These are phyloP conservation scores for Daldinia caldariorum DNA, from an alignment of 495 filamentous ascomycete genomes.

Conservation along the genomic window DNA sequence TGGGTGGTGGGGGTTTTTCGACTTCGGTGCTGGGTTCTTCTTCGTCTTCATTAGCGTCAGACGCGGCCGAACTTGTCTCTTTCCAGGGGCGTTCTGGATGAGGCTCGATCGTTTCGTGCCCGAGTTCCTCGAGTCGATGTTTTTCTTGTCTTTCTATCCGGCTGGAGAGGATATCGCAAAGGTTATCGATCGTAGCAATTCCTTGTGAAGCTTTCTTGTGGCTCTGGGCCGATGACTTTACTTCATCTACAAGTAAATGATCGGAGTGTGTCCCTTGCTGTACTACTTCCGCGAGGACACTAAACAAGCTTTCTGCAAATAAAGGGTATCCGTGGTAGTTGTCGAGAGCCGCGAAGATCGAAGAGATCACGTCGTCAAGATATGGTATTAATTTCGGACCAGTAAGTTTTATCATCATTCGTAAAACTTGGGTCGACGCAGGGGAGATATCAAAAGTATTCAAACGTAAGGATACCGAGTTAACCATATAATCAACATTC, in stretches of 20 bases:
- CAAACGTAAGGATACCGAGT: slow-evolving; percentile 86
- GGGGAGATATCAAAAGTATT: slow-evolving; percentile 93
- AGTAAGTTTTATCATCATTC: slow-evolving; percentile 93
- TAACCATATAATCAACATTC: slow-evolving; percentile 97
- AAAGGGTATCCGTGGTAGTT: slow-evolving; percentile 92
- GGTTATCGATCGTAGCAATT: slow-evolving; percentile 42
- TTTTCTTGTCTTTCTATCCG: slow-evolving; percentile 54
- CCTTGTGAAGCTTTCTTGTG: slow-evolving; percentile 50
- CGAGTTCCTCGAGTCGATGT: slow-evolving; percentile 45
- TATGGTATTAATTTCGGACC: slow-evolving; percentile 85
- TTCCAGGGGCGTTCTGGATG: slow-evolving; percentile 52
- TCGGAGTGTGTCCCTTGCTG: slow-evolving; percentile 78
- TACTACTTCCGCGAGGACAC: slow-evolving; percentile 80
- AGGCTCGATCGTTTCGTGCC: slow-evolving; percentile 48
- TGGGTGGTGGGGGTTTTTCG: slow-evolving; percentile 58
- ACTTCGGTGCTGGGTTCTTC: slow-evolving; percentile 45
- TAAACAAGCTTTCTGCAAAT: slow-evolving; percentile 86
- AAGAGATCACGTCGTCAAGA: slow-evolving; percentile 87
- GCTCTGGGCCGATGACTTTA: slow-evolving; percentile 44
- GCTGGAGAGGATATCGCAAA: slow-evolving; percentile 44
- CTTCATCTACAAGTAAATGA: slow-evolving; percentile 59
- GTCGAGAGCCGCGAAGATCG: slow-evolving; percentile 90
- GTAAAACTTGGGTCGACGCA: slow-evolving; percentile 86
- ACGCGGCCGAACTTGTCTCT: slow-evolving; percentile 33
- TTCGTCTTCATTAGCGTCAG: slow-evolving; percentile 31